Base-by-base conservation (phyloP, 1,284 basidiomycete species). In the Mycena citricolor region DNA sequence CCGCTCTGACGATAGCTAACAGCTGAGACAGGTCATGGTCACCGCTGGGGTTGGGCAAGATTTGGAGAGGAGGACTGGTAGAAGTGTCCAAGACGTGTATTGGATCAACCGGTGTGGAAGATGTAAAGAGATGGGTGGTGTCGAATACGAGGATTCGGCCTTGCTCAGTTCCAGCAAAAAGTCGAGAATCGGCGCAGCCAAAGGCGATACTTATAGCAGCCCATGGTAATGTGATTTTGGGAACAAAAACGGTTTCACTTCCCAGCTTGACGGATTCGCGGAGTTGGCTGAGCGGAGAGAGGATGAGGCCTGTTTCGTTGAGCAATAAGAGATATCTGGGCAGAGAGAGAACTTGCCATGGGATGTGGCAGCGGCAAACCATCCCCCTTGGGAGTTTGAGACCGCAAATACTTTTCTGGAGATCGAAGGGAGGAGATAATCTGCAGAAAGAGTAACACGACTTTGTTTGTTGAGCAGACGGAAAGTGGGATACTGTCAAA, bases 131-230 rank as follows among this genome's bases (percentile, higher is more conserved):
- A 49, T 5, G 69, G 61, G 41, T 43, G 5, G 77, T 71, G 51
- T 83, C 79, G 51, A 77, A 87, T 0, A 82, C 69, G 8, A 73
- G 57, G 7, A 87, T 65, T 8, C 75, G 71, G 3, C 85, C 85
- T 17, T 76, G 67, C 16, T 73, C 67, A 21, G 79, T 65, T 23
- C 73, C 79, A n/a, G 86, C 69, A 4, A 87, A 47, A 1, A 89
- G 58, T 35, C 74, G 73, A 13, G 79, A 68, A 44, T 83, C 84
- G 49, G 77, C 72, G 49, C 58, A 68, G 1, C 81, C 78, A 50
- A 86, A 78, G 6, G 66, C 55, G 23, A 88, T 73, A 4, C 80
- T 77, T 23, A 66, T 68, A 14, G 69, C 56, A 12, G 62, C 57
- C 8, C 82, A 57, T 0, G 68, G 53, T 16, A 84, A 54, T 25